A percentile compares a stretch with the other conserved stretches of the same genome.
phyloP scores from a whole-genome alignment of 2,329 filamentous ascomycete genomes.

The Fusarium domesticum region DNA sequence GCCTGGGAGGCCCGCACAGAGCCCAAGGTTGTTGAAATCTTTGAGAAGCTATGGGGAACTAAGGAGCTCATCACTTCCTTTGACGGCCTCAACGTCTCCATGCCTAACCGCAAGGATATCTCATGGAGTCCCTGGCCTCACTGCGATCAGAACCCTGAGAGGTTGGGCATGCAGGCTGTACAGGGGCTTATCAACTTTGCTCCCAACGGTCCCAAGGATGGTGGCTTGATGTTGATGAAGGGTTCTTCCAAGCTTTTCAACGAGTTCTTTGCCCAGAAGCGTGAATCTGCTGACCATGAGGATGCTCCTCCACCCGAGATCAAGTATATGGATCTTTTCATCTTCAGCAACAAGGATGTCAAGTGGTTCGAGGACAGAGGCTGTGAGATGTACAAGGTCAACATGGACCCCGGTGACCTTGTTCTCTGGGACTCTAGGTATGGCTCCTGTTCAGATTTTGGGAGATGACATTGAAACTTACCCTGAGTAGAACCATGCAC shows the following conservation, averaged over 20 bases:
- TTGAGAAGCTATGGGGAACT: conserved; percentile 45
- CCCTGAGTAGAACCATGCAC: conserved; percentile 34
- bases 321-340: conserved; percentile 33
- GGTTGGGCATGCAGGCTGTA: conserved; percentile 45
- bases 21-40: conserved; percentile 44
- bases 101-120: conserved; percentile 39
- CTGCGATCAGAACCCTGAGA: conserved; percentile 23
- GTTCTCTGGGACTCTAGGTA: conserved; percentile 37
- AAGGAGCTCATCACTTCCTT: conserved; percentile 49
- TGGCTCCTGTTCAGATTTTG: neutral
- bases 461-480: neutral
- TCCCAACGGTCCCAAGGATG: conserved; percentile 35
- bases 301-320: conserved; percentile 35
- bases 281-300: conserved; percentile 32
- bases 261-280: conserved; percentile 35
- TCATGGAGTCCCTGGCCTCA: conserved; percentile 25
- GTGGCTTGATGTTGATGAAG: conserved; percentile 34
- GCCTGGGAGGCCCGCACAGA: conserved; percentile 48
- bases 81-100: conserved; percentile 36
- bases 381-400: conserved; percentile 36
- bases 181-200: conserved; percentile 48
- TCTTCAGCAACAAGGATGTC: conserved; percentile 34
- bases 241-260: conserved; percentile 29
- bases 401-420: conserved; percentile 43
- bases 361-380: conserved; percentile 36